Conservation (phyloP, 306 rosid genomes). For the Inga leiocalycina region DNA sequence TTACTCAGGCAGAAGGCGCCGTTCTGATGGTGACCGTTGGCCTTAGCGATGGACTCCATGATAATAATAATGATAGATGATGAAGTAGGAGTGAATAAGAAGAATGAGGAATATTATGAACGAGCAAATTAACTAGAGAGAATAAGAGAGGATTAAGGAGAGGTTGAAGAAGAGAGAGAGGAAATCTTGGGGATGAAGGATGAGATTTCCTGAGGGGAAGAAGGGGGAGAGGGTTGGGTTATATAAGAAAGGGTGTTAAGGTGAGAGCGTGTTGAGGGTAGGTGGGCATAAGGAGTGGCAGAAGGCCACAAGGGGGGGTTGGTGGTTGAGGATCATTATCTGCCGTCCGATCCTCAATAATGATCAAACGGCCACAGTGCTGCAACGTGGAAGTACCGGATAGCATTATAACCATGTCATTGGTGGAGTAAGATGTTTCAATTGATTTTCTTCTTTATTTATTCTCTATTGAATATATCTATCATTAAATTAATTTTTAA, state of each 20-base stretch:
- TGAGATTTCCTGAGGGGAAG: slow-evolving; percentile 35
- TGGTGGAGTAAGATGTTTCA: background rate
- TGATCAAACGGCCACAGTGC: background rate
- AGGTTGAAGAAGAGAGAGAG: background rate
- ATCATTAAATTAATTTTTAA: no score
- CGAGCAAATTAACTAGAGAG: background rate
- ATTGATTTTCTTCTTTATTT: no score
- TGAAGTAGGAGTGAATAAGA: background rate
- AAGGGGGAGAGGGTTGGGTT: slow-evolving; percentile 17
- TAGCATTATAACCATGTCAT: background rate
- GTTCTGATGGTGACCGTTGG: slow-evolving; percentile 35
- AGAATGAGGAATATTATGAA: background rate
- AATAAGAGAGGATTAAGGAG: background rate
- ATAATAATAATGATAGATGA: no score
- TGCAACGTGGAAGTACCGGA: slow-evolving; percentile 30
- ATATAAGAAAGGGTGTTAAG: slow-evolving; percentile 25
- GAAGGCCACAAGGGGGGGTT: slow-evolving; percentile 47
- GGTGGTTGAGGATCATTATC: slow-evolving; percentile 36
- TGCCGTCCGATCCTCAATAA: slow-evolving; percentile 29
- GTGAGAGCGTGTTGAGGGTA: slow-evolving; percentile 29
- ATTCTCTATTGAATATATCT: no score
- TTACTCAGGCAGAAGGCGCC: slow-evolving; percentile 43
- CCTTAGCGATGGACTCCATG: slow-evolving; percentile 42
- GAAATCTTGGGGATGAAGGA: background rate
- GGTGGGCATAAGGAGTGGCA: slow-evolving; percentile 51